Evolutionary conservation across 2,329 filamentous ascomycete genomes (phyloP), one percentile per base, ranked within the genome.

Genomic region (Xylariaceae sp.): DNA sequence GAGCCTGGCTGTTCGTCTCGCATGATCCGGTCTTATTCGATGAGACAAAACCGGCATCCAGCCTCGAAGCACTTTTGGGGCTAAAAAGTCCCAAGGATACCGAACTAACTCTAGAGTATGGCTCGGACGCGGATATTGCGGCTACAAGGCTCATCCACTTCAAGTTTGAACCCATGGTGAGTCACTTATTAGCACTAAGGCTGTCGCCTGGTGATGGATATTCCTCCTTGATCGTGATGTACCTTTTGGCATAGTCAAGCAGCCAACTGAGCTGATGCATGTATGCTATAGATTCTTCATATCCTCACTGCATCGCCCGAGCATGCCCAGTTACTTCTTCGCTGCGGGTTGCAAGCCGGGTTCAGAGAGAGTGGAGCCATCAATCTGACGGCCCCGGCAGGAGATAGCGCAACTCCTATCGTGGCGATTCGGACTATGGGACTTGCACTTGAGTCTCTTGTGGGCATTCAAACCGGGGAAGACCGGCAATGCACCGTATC

Each of bases 121-220:
- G 52, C 26, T 54, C 51, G 32, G 49, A 53, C 9, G 55, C 56
- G 3, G 59, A 57, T 40, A 71, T 60, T 52, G 67, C 64, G 49
- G 70, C 70, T 53, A 73, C 75, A 66, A 78, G 82, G 67, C 74
- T 83, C 72, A 81, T 96, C 48, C 91, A 93, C 73, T 90, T 96
- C 75, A 95, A 96, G 73, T 97, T 96, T 69, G 93, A 97, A 72
- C 91, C 93, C 3, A 92, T 97, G 91, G 93, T 96, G 81, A 70
- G 86, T 70, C 40, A 20, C 32, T 44, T n/a, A 6, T 44, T n/a
- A 6, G 40, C 20, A 6, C 23, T 20, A 53, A 18, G 7, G 14
- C 23, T 7, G 5, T 19, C 14, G 18, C 20, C 6, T 20, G 7
- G 6, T 16, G 43, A 7, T 26, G 43, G 43, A 16, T 4, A n/a